These are phyloP conservation scores for Cerioporus squamosus DNA, from an alignment of 1,284 basidiomycete genomes.

Conservation along the genomic window DNA sequence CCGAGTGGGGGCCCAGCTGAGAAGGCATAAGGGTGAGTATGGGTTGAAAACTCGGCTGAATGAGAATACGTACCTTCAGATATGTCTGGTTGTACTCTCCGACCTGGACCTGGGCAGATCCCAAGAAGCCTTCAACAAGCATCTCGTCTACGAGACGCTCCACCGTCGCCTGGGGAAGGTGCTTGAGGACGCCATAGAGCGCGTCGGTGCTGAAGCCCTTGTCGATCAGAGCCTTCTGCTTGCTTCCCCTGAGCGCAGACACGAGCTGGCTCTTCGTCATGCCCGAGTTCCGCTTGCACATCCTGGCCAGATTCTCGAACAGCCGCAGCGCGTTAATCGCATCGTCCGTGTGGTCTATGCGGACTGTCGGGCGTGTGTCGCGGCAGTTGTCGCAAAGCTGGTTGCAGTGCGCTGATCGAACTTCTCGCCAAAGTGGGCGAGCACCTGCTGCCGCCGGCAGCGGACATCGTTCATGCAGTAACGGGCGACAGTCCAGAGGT, in stretches of 20 bases:
- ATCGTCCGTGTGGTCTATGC: constrained; percentile 45
- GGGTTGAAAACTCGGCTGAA: no score
- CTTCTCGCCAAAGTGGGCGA: constrained; percentile 65
- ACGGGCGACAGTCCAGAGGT: constrained; percentile 61
- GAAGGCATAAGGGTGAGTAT: neutral
- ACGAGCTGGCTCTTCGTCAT: constrained; percentile 54
- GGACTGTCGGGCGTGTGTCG: constrained; percentile 41
- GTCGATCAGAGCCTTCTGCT: constrained; percentile 49
- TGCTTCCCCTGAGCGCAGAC: constrained; percentile 68
- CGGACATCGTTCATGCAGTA: constrained; percentile 86
- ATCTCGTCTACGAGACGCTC: constrained; percentile 65
- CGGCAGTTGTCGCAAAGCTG: constrained; percentile 79
- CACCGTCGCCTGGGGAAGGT: constrained; percentile 50
- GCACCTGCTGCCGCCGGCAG: constrained; percentile 86
- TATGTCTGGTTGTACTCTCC: constrained; percentile 38
- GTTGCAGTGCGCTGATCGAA: constrained; percentile 57
- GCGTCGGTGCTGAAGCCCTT: constrained; percentile 53
- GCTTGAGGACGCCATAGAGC: constrained; percentile 58
- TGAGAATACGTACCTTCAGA: constrained; percentile 31
- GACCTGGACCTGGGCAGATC: constrained; percentile 34
- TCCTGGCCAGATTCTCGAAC: constrained; percentile 34
- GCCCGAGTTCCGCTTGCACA: neutral
- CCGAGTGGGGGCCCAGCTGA: constrained; percentile 5
- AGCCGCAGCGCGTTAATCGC: constrained; percentile 60
- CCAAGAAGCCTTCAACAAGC: constrained; percentile 48